Percentiles rank a stretch among this genome's conserved stretches.
These are phyloP conservation scores for Ambrosia artemisiifolia DNA, from an alignment of 129 eudicot species.

Conservation along the genomic window DNA sequence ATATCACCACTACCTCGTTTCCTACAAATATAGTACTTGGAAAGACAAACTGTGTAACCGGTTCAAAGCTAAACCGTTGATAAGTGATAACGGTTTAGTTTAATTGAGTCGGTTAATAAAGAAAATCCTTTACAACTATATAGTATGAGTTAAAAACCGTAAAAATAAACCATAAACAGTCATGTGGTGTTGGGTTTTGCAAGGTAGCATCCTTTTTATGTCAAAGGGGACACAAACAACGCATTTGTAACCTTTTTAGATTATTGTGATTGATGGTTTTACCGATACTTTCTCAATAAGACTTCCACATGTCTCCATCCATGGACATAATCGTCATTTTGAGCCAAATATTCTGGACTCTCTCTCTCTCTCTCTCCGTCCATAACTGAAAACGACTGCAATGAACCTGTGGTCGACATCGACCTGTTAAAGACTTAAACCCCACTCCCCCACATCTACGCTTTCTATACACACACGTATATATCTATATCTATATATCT, in stretches of 20 bases:
- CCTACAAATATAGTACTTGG: too few relatives aligned
- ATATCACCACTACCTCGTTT: too few relatives aligned
- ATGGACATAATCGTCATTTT: slow-evolving; percentile 43
- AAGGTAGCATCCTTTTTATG: slow-evolving; percentile 19
- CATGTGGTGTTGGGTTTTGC: slow-evolving; percentile 21
- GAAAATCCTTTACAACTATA: too few relatives aligned
- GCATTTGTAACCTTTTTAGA: slow-evolving; percentile 17
- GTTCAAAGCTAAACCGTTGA: too few relatives aligned
- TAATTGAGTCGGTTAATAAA: too few relatives aligned
- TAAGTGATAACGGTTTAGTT: too few relatives aligned
- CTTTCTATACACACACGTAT: slow-evolving; percentile 28
- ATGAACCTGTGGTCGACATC: slow-evolving; percentile 76
- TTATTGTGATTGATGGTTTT: slow-evolving; percentile 22
- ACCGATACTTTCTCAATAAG: slow-evolving; percentile 11
- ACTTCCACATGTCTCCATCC: slow-evolving; percentile 19
- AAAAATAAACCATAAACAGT: neutral
- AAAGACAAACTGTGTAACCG: too few relatives aligned
- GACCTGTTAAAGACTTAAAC: slow-evolving; percentile 25
- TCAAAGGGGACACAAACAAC: slow-evolving; percentile 18
- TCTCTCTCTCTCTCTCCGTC: slow-evolving; percentile 24
- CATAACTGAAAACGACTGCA: slow-evolving; percentile 78
- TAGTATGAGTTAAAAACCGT: too few relatives aligned
- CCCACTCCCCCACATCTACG: slow-evolving; percentile 39
- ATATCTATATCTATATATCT: slow-evolving; percentile 15
- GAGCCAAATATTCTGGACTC: neutral